phyloP scores from a whole-genome alignment of 139 green algal species.

The Coelastrella sp. region DNA sequence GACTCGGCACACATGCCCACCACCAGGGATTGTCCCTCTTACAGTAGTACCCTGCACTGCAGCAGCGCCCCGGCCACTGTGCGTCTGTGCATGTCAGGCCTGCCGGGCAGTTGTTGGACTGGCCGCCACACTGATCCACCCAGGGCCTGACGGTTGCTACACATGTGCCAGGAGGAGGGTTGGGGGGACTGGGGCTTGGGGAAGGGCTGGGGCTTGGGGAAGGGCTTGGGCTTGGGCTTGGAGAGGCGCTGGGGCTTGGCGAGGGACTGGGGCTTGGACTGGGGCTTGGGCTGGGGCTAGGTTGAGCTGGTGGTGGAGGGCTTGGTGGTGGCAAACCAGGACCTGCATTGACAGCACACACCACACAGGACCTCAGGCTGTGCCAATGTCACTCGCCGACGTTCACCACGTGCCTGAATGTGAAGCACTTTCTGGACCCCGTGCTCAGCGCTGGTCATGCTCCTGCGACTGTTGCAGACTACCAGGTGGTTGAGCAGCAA shows the following conservation, averaged over 20 bases:
- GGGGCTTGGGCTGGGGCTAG: not conserved
- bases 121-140: not conserved
- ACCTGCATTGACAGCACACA: no score
- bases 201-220: not conserved
- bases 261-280: not conserved
- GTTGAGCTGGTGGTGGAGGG: not conserved
- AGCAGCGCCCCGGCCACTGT: conserved; percentile 10
- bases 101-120: conserved; percentile 11
- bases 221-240: not conserved
- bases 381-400: no score
- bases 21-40: conserved; percentile 20
- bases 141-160: not conserved
- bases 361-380: no score
- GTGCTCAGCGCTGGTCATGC: no score
- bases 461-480: no score
- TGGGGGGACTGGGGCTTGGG: not conserved
- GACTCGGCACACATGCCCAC: not conserved
- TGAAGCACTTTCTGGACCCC: no score
- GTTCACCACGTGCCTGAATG: no score
- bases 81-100: not conserved
- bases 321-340: no score
- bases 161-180: not conserved
- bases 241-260: not conserved
- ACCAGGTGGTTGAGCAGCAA: no score
- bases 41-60: not conserved